Base-by-base conservation (phyloP, 148 eudicot genomes). In the Rhododendron henanense region DNA sequence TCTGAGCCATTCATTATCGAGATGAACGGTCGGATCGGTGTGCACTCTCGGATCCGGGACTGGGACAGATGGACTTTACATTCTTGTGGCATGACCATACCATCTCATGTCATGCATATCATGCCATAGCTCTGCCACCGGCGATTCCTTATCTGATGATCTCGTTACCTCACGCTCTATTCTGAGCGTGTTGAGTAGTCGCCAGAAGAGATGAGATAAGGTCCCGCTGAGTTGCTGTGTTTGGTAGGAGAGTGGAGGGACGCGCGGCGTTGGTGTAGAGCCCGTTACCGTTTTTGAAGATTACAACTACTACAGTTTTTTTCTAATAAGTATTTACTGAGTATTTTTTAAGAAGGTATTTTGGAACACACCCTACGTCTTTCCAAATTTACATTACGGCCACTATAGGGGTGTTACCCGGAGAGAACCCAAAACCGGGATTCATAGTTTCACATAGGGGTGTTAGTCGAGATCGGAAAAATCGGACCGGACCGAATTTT, bases 1-100 rank as follows among this genome's bases (percentile, higher is more conserved):
- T 41, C 5, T 0, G 6, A 41, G 1, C 6, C 0, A 0, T 41
- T 0, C 0, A 41, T 41, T 41, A 1, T 5, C 0, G 45, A 41
- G 7, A 0, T 41, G 8, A 0, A 41, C 45, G 8, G 5, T 41
- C 8, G 1, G 45, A 41, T 41, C 8, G 1, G 1, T 0, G 45
- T 41, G 7, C 45, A 41, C 6, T 5, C 7, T 41, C 1, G 1
- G 45, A 41, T 41, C 45, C 45, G 5, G 79, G 78, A 25, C 41
- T 9, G 50, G 78, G 45, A 74, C 45, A 15, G 78, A 41, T 33
- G 79, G 48, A n/a, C 7, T 13, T 14, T 45, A 45, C 81, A 78
- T 45, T 45, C 55, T 23, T 21, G 81, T 19, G 28, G 35, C 53
- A 78, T 78, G 55, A 78, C 81, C 33, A 78, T 78, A 44, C 28